Conservation (phyloP, 495 filamentous ascomycete genomes). For the Chaetomium fimeti region DNA sequence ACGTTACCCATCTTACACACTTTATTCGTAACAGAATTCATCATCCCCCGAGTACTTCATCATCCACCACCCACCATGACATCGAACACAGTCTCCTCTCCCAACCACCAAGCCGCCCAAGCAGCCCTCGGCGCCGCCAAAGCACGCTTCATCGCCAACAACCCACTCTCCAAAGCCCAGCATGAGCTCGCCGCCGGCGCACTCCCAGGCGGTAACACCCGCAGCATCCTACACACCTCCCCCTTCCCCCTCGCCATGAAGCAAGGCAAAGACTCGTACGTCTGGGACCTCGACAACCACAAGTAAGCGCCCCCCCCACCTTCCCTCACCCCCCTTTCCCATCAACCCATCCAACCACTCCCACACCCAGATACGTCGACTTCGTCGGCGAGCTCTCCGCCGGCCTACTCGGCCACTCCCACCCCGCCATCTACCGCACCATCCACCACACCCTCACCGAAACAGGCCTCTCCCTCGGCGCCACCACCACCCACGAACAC, state of each 20-base stretch:
- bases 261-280: conserved; percentile 39
- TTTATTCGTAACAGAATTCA: no score
- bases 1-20: not conserved
- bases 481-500: conserved; percentile 42
- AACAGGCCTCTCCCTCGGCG: conserved; percentile 45
- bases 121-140: conserved; percentile 35
- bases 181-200: conserved; percentile 41
- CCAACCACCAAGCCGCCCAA: conserved; percentile 12
- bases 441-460: conserved; percentile 39
- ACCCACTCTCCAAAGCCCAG: conserved; percentile 39
- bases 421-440: conserved; percentile 42
- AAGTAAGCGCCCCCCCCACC: conserved; percentile 30
- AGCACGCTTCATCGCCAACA: conserved; percentile 34
- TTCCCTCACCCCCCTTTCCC: not conserved
- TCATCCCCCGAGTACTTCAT: no score
- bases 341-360: conserved; percentile 1
- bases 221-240: conserved; percentile 54
- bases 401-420: conserved; percentile 55
- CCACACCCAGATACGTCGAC: conserved; percentile 42
- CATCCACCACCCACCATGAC: not conserved
- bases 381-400: conserved; percentile 55
- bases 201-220: conserved; percentile 62
- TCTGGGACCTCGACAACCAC: conserved; percentile 47
- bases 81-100: not conserved
- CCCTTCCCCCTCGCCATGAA: conserved; percentile 56